A percentile compares a stretch with the other conserved stretches of the same genome.
These are phyloP conservation scores for Globisporangium rhizosaccharum DNA, from an alignment of 352 stramenopile species.

Conservation along the genomic window DNA sequence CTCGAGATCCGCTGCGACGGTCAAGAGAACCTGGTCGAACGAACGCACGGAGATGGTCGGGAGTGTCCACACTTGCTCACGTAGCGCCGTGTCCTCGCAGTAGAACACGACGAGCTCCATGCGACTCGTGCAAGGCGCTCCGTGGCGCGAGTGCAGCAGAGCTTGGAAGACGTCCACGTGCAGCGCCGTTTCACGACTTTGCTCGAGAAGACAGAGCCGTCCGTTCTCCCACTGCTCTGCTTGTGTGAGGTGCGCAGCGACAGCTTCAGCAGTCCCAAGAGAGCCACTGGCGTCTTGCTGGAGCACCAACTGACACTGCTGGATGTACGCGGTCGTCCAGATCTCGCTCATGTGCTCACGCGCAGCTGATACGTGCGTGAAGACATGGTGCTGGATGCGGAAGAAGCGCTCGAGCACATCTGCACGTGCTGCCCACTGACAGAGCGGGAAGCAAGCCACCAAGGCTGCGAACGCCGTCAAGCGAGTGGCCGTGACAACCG, in stretches of 20 bases:
- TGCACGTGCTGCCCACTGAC: conserved; percentile 2
- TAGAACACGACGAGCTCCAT: conserved; percentile 5
- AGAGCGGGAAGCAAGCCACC: conserved; percentile 2
- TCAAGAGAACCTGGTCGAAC: conserved; percentile 6
- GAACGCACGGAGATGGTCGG: background rate
- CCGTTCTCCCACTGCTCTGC: background rate
- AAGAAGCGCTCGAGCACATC: conserved; percentile 9
- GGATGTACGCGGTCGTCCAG: conserved; percentile 11
- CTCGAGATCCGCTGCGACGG: conserved; percentile 2
- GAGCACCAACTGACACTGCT: conserved; percentile 3
- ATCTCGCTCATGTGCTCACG: background rate
- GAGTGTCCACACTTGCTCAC: conserved; percentile 3
- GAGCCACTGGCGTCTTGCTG: background rate
- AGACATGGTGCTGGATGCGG: conserved; percentile 4
- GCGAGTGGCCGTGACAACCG: background rate
- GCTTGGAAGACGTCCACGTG: conserved; percentile 6
- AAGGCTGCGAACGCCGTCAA: conserved; percentile 1
- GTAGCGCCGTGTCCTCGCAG: background rate
- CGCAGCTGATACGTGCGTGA: background rate
- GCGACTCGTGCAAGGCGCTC: background rate
- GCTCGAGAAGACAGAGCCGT: background rate
- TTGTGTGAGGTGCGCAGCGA: conserved; percentile 4
- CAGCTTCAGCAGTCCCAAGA: conserved; percentile 3
- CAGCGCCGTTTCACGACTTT: background rate
- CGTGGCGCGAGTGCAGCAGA: background rate